Evolutionary conservation across 1,284 basidiomycete species (phyloP).

Genomic region (Cryptococcus hybrid): DNA sequence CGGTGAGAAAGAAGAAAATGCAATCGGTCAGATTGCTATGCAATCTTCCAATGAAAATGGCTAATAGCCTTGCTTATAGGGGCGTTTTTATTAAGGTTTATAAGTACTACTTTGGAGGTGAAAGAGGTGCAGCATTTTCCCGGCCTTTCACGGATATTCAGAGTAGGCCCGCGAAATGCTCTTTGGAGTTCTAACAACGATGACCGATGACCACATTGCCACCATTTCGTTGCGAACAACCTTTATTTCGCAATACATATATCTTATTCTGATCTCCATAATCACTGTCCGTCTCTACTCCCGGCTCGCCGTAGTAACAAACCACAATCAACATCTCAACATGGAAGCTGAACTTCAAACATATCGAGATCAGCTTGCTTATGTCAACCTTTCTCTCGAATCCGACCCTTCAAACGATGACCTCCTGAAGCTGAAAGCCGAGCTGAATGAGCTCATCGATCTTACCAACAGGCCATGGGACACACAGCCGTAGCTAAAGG

Average conservation of each 20-base stretch:
- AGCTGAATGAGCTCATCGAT: slow-evolving; percentile 84
- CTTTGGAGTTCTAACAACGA: too few relatives aligned
- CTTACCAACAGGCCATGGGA: slow-evolving; percentile 72
- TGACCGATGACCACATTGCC: background rate
- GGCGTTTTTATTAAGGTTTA: too few relatives aligned
- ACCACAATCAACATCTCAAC: background rate
- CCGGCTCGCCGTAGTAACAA: background rate
- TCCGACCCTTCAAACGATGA: slow-evolving; percentile 79
- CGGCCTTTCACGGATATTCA: too few relatives aligned
- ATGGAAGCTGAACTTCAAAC: slow-evolving; percentile 70
- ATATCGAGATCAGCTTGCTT: slow-evolving; percentile 78
- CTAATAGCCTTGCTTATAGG: too few relatives aligned
- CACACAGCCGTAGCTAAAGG: slow-evolving; percentile 15
- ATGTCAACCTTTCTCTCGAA: slow-evolving; percentile 82
- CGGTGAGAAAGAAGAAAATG: too few relatives aligned
- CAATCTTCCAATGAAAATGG: too few relatives aligned
- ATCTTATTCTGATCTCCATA: background rate
- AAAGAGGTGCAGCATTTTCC: too few relatives aligned
- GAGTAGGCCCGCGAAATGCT: too few relatives aligned
- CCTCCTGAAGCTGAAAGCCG: slow-evolving; percentile 64
- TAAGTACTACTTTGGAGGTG: too few relatives aligned
- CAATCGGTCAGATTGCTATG: too few relatives aligned
- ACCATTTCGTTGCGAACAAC: background rate
- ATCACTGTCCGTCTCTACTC: too few relatives aligned
- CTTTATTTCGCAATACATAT: background rate